phyloP scores from a whole-genome alignment of 495 filamentous ascomycete genomes.

The Podospora didyma region DNA sequence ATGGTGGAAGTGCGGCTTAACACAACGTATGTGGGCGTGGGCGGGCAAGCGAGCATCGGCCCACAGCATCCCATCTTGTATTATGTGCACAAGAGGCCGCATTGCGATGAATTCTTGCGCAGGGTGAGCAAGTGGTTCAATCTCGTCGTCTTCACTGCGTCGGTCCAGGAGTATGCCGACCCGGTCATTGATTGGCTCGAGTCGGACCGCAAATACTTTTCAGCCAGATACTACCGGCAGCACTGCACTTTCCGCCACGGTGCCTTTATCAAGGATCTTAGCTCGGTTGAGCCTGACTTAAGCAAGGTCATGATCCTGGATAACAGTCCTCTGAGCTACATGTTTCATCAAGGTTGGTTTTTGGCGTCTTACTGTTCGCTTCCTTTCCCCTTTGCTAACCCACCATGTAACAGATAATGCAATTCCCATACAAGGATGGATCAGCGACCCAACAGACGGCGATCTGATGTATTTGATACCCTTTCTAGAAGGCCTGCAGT shows the following conservation, averaged over 20 bases:
- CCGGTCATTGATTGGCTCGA: slow-evolving; percentile 99
- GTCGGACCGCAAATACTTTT: slow-evolving; percentile 92
- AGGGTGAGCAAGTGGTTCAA: slow-evolving; percentile 97
- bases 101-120: slow-evolving; percentile 94
- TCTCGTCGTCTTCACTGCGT: slow-evolving; percentile 93
- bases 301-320: slow-evolving; percentile 98
- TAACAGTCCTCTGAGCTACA: slow-evolving; percentile 96
- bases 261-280: slow-evolving; percentile 96
- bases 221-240: slow-evolving; percentile 86
- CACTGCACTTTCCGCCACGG: slow-evolving; percentile 94
- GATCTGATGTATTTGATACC: slow-evolving; percentile 89
- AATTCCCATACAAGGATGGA: slow-evolving; percentile 91
- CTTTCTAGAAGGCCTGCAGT: slow-evolving; percentile 91
- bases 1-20: slow-evolving; percentile 97
- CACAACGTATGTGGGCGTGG: slow-evolving; percentile 55
- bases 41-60: slow-evolving; percentile 62
- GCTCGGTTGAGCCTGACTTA: slow-evolving; percentile 90
- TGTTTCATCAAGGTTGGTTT: slow-evolving; percentile 89
- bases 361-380: background rate
- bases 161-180: slow-evolving; percentile 97
- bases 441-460: slow-evolving; percentile 84
- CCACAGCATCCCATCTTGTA: slow-evolving; percentile 96
- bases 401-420: slow-evolving; percentile 66
- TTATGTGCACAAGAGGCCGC: slow-evolving; percentile 95
- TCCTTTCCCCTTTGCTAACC: slow-evolving; percentile 14